phyloP scores from a whole-genome alignment of 73 alveolate species.

The Paraurostyla sp. region DNA sequence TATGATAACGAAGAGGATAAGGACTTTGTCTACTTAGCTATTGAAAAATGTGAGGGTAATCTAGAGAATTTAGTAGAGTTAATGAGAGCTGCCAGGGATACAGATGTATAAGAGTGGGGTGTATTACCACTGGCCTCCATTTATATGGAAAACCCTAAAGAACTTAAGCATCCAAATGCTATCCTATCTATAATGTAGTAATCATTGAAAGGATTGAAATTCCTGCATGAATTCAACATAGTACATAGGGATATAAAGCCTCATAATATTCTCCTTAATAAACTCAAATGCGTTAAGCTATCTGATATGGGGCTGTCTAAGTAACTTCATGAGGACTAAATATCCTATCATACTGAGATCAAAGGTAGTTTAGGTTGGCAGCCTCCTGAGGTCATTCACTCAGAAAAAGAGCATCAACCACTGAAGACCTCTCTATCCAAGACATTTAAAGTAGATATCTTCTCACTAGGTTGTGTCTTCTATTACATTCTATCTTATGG shows the following conservation, averaged over 20 bases:
- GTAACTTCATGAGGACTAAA: conserved; percentile 51
- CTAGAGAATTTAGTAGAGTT: conserved; percentile 51
- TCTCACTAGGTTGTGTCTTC: conserved; percentile 76
- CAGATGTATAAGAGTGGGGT: conserved; percentile 2
- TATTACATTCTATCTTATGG: conserved; percentile 74
- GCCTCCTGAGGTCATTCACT: conserved; percentile 67
- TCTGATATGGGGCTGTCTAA: conserved; percentile 94
- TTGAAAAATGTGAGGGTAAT: conserved; percentile 79
- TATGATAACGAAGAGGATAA: conserved; percentile 75
- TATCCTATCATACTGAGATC: conserved; percentile 70
- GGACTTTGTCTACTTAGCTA: conserved; percentile 72
- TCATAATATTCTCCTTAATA: conserved; percentile 84
- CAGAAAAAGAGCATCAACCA: conserved; percentile 17
- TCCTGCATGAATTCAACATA: conserved; percentile 80
- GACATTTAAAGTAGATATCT: conserved; percentile 65
- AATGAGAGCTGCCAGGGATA: conserved; percentile 25
- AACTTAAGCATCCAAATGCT: not conserved
- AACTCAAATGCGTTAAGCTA: conserved; percentile 79
- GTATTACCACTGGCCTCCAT: not conserved
- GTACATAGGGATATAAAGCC: conserved; percentile 96
- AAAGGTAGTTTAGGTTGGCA: conserved; percentile 80
- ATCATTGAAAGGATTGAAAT: conserved; percentile 79
- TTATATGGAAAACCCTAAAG: not conserved
- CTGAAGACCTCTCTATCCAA: conserved; percentile 21
- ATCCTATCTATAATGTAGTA: conserved; percentile 75